Percentiles rank a stretch among this genome's conserved stretches.
Evolutionary conservation across 2,329 filamentous ascomycete genomes (phyloP).

Genomic region (Basipetospora chlamydospora): DNA sequence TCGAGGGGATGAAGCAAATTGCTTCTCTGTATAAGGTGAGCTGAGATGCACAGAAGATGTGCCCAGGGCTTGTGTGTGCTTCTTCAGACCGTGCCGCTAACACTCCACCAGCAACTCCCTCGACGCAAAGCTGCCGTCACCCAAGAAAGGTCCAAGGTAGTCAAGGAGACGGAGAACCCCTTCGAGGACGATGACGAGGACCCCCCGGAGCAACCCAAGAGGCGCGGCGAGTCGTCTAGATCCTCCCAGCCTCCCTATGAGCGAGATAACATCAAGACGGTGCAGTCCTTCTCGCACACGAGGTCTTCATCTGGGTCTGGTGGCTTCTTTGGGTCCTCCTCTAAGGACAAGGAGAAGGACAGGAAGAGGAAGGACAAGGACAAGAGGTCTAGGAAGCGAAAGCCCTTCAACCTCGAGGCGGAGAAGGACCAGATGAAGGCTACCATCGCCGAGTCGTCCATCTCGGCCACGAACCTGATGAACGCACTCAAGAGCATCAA

Average conservation of each 20-base stretch:
- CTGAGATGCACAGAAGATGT: too few species aligned
- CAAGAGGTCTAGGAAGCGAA: conserved; percentile 41
- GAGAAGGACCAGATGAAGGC: conserved; percentile 80
- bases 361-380: conserved; percentile 32
- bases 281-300: conserved; percentile 12
- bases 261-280: conserved; percentile 7
- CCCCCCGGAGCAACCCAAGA: conserved; percentile 15
- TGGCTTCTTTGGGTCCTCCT: conserved; percentile 25
- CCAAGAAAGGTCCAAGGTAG: conserved; percentile 67
- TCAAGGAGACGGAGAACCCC: conserved; percentile 65
- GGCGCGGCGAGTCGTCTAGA: conserved; percentile 11
- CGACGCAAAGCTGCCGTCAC: conserved; percentile 56
- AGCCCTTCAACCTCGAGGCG: conserved; percentile 67
- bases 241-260: conserved; percentile 10
- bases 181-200: conserved; percentile 54
- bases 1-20: conserved; percentile 65
- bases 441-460: conserved; percentile 76
- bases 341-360: conserved; percentile 34
- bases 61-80: not conserved
- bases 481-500: conserved; percentile 86
- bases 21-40: conserved; percentile 62
- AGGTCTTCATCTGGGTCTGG: conserved; percentile 24
- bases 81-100: not conserved
- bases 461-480: conserved; percentile 78
- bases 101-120: conserved; percentile 38